Evolutionary conservation across 2,329 filamentous ascomycete species (phyloP), one percentile per base, ranked within the genome.

Genomic region (Pseudocercospora macadamiae): DNA sequence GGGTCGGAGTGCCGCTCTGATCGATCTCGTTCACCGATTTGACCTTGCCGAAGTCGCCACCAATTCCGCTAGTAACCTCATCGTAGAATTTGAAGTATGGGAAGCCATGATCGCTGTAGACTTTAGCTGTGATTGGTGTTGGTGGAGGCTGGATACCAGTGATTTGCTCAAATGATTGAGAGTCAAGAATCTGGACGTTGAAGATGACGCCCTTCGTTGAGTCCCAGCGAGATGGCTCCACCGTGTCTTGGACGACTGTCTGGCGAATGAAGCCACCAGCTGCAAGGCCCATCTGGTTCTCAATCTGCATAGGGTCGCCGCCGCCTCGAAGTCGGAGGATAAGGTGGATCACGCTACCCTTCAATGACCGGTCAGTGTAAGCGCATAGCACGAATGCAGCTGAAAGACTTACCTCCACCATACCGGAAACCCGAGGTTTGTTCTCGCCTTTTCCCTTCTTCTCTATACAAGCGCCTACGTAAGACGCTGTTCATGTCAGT

Each of bases 371-470:
- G 6, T 18, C 21, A 18, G 3, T 45, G 4, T 23, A 19, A 23
- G 39, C 5, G 4, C 4, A 19, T 2, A 3, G n/a, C 18, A 23
- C 18, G n/a, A n/a, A 1, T 34, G 25, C n/a, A n/a, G n/a, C n/a
- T n/a, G 21, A 18, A 62, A 4, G 21, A 7, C 21, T 85, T 16
- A 47, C 83, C 77, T 85, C 59, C 54, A 95, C 90, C 47, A 96
- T 95, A 78, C 93, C 93, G 83, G 96, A 96, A 75, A 95, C 90
- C 55, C 85, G 87, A 0, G 95, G 82, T 18, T 90, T 95, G 51
- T 91, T 4, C 2, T 19, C 48, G 89, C 61, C 91, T 91, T 57
- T n/a, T 37, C 3, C 19, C 28, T 32, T 32, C 6, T 12, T 6
- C 12, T 32, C 28, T 7, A 32, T 12, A 32, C 28, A 32, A 7